A percentile compares a stretch with the other conserved stretches of the same genome.
Conservation (phyloP, 768 basidiomycete genomes). For the Boletellus ananas region DNA sequence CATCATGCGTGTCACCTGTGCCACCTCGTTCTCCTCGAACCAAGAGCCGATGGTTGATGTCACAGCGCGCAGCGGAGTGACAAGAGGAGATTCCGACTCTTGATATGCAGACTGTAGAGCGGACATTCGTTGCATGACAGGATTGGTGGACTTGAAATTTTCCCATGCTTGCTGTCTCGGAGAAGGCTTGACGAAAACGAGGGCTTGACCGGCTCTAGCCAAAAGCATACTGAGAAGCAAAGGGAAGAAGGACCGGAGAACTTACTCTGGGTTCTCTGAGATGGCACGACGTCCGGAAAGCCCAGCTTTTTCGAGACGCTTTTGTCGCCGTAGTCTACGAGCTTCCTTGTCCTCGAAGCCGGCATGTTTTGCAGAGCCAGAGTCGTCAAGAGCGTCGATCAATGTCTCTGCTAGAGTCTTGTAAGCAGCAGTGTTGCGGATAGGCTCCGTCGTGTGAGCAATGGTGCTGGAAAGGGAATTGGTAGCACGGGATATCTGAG, state of each 20-base stretch:
- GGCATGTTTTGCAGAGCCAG: slow-evolving; percentile 87
- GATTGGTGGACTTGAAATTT: slow-evolving; percentile 71
- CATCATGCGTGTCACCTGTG: slow-evolving; percentile 88
- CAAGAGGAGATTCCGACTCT: slow-evolving; percentile 90
- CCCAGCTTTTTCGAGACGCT: slow-evolving; percentile 82
- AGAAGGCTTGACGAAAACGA: slow-evolving; percentile 82
- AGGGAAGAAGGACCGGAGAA: slow-evolving; percentile 4
- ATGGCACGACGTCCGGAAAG: slow-evolving; percentile 49
- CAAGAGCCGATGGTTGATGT: slow-evolving; percentile 83
- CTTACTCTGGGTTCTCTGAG: slow-evolving; percentile 78
- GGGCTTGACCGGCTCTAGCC: slow-evolving; percentile 74
- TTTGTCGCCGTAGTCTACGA: slow-evolving; percentile 73
- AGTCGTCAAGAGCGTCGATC: slow-evolving; percentile 91
- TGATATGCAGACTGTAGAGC: slow-evolving; percentile 70
- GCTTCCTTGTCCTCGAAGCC: slow-evolving; percentile 96
- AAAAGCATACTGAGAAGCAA: neutral
- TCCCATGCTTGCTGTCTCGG: slow-evolving; percentile 80
- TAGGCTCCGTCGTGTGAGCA: slow-evolving; percentile 89
- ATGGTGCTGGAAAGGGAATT: slow-evolving; percentile 83
- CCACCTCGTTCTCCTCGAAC: slow-evolving; percentile 98
- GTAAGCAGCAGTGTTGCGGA: slow-evolving; percentile 94
- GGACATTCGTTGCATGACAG: slow-evolving; percentile 59
- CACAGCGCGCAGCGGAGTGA: slow-evolving; percentile 75
- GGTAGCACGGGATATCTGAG: slow-evolving; percentile 79
- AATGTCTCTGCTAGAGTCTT: slow-evolving; percentile 86